phyloP scores from a whole-genome alignment of 2,329 filamentous ascomycete species.

The Cytospora leucostoma region DNA sequence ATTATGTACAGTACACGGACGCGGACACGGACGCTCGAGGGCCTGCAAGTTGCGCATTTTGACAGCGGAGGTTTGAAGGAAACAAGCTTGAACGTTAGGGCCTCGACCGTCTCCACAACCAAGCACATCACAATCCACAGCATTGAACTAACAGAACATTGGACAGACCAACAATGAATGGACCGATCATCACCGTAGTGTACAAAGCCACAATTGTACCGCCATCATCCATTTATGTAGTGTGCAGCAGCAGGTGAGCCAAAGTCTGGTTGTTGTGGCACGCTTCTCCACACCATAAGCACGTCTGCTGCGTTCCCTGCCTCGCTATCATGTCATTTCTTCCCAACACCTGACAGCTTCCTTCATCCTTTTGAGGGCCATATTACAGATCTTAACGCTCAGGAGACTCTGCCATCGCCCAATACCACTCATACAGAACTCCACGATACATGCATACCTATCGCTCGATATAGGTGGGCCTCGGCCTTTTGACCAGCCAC shows the following conservation, averaged over 20 bases:
- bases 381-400: slow-evolving; percentile 5
- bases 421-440: slow-evolving; percentile 5
- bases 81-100: no score
- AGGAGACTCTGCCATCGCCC: slow-evolving; percentile 5
- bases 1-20: not conserved
- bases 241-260: no score
- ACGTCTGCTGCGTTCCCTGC: not conserved
- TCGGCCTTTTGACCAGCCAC: not conserved
- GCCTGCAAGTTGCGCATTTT: not conserved
- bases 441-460: slow-evolving; percentile 16
- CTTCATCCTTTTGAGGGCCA: slow-evolving; percentile 7
- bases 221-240: no score
- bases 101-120: not conserved
- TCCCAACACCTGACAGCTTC: slow-evolving; percentile 13
- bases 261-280: not conserved
- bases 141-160: not conserved
- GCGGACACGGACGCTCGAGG: not conserved
- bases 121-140: not conserved
- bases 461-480: slow-evolving; percentile 15
- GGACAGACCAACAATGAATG: not conserved
- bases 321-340: slow-evolving; percentile 11
- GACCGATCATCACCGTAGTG: no score
- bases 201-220: no score
- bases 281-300: not conserved
- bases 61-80: not conserved